These are phyloP conservation scores for Fusarium albosuccineum DNA, from an alignment of 2,329 filamentous ascomycete species.

Conservation along the genomic window DNA sequence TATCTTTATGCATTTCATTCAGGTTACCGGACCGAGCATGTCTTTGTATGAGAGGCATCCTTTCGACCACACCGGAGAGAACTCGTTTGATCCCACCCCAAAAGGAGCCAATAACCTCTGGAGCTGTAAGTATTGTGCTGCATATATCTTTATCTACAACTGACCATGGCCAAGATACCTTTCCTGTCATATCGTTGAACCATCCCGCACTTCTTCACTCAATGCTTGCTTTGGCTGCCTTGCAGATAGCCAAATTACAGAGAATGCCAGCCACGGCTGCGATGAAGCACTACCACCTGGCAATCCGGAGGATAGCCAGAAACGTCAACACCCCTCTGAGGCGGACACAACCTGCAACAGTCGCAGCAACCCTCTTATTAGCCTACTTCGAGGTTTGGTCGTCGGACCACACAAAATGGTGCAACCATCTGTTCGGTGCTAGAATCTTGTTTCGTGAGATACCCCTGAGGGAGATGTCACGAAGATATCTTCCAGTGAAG, in stretches of 20 bases:
- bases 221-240: constrained; percentile 86
- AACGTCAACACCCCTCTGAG: constrained; percentile 78
- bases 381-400: constrained; percentile 96
- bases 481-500: constrained; percentile 75
- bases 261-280: constrained; percentile 81
- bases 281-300: constrained; percentile 91
- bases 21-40: constrained; percentile 86
- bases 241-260: constrained; percentile 90
- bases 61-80: constrained; percentile 73
- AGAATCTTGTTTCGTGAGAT: constrained; percentile 86
- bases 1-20: constrained; percentile 92
- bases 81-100: constrained; percentile 71
- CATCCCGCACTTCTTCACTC: constrained; percentile 91
- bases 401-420: constrained; percentile 96
- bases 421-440: constrained; percentile 88
- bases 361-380: constrained; percentile 89
- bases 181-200: constrained; percentile 85
- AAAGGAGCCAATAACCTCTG: constrained; percentile 74
- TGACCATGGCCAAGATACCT: constrained; percentile 68
- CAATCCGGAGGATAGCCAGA: constrained; percentile 81
- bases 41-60: constrained; percentile 90
- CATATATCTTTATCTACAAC: constrained; percentile 3
- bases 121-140: constrained; percentile 63
- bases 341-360: constrained; percentile 80
- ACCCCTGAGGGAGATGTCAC: constrained; percentile 80